These are phyloP conservation scores for Hypoxylon fuscum DNA, from an alignment of 495 filamentous ascomycete species.

Conservation along the genomic window DNA sequence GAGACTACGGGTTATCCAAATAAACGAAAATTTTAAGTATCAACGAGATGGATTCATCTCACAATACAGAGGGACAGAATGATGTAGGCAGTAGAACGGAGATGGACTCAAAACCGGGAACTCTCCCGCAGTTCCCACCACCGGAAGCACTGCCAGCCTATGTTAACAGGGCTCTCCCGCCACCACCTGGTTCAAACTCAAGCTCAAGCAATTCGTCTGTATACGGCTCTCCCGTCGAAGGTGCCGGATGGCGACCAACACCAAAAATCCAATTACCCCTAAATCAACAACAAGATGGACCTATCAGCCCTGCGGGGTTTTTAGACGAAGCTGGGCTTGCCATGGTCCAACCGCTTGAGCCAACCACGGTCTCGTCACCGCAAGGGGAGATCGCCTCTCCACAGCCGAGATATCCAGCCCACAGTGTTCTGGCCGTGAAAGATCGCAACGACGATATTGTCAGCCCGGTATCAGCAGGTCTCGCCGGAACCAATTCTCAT, in stretches of 20 bases:
- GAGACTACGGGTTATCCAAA: neutral
- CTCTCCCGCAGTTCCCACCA: slow-evolving; percentile 16
- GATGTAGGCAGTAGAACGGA: neutral
- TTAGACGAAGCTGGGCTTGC: slow-evolving; percentile 14
- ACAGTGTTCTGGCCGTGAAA: slow-evolving; percentile 2
- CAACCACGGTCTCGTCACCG: neutral
- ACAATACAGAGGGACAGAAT: neutral
- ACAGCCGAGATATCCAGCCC: slow-evolving; percentile 23
- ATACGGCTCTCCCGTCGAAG: slow-evolving; percentile 1
- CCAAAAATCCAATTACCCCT: neutral
- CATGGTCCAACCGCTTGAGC: slow-evolving; percentile 13
- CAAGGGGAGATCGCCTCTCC: slow-evolving; percentile 17
- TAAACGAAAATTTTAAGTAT: neutral
- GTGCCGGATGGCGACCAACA: neutral
- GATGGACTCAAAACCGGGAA: neutral
- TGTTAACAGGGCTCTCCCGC: slow-evolving; percentile 33
- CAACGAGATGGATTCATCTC: slow-evolving; percentile 22
- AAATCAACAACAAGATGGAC: neutral
- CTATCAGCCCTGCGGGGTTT: neutral
- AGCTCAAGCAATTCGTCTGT: slow-evolving; percentile 12
- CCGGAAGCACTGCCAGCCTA: slow-evolving; percentile 27
- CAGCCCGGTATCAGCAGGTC: slow-evolving; percentile 24
- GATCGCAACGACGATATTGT: slow-evolving; percentile 6
- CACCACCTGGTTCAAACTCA: slow-evolving; percentile 17
- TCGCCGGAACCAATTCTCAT: slow-evolving; percentile 1